These are phyloP conservation scores for Xylariaceae sp. DNA, from an alignment of 2,329 filamentous ascomycete species.

Conservation along the genomic window DNA sequence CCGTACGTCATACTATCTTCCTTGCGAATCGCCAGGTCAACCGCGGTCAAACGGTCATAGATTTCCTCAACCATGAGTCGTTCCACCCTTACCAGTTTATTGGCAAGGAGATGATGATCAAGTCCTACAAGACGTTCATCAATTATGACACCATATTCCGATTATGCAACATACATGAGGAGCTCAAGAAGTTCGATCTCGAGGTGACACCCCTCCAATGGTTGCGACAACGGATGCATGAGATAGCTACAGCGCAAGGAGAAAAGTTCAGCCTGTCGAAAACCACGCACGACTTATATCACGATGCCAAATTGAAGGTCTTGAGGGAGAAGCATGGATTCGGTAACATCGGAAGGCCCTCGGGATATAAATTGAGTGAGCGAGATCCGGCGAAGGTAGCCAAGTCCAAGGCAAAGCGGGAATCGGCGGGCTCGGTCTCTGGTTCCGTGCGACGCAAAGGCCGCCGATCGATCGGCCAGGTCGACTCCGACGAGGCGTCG, in stretches of 20 bases:
- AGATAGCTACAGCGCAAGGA: slow-evolving; percentile 49
- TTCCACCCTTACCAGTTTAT: slow-evolving; percentile 62
- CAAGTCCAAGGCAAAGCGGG: slow-evolving; percentile 36
- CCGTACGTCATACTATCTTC: slow-evolving; percentile 48
- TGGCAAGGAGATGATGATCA: slow-evolving; percentile 53
- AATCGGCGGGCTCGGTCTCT: slow-evolving; percentile 12
- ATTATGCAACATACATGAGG: slow-evolving; percentile 55
- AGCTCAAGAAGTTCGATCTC: slow-evolving; percentile 56
- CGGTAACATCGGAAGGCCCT: slow-evolving; percentile 60
- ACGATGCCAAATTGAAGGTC: slow-evolving; percentile 54
- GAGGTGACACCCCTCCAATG: slow-evolving; percentile 57
- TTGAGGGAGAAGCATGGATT: slow-evolving; percentile 57
- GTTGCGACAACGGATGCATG: slow-evolving; percentile 59
- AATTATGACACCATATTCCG: slow-evolving; percentile 62
- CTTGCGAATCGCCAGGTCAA: slow-evolving; percentile 60
- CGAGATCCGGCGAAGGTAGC: slow-evolving; percentile 39
- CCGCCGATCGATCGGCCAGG: slow-evolving; percentile 37
- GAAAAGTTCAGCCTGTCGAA: slow-evolving; percentile 54
- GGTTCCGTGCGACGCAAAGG: slow-evolving; percentile 27
- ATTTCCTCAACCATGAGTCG: slow-evolving; percentile 53
- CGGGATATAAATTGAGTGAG: slow-evolving; percentile 44
- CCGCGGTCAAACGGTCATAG: slow-evolving; percentile 54
- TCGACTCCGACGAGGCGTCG: slow-evolving; percentile 33
- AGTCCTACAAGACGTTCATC: slow-evolving; percentile 41
- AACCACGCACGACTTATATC: slow-evolving; percentile 58